Base-by-base conservation (phyloP, 805 yeast genomes). In the Teunomyces tritomae region DNA sequence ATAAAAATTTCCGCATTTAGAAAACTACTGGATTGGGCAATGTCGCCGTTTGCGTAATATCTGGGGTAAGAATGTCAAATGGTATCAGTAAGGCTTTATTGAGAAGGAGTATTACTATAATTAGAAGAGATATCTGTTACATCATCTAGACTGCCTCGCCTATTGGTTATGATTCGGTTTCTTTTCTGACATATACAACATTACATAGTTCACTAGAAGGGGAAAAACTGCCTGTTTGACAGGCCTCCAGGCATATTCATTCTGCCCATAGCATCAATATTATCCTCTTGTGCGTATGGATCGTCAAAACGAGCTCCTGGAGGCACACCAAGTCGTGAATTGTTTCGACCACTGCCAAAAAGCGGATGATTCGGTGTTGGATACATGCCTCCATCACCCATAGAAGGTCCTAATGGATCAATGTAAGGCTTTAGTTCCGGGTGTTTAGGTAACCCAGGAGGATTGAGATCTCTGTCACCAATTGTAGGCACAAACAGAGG, bases 261-360 rank as follows among this genome's bases (percentile, higher is more conserved):
- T 26, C 59, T 60, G 1, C 82, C 81, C 46, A 73, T 46, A 30
- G 67, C 59, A 36, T 73, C 76, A 48, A 76, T 48, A 53, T 74
- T 73, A 36, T 75, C 78, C 24, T 70, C 74, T 13, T 72, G 34
- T n/a, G 34, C 63, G 41, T 68, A 56, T 0, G 84, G 84, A 48
- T 78, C 82, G 54, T 79, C 83, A 52, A 61, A 78, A 29, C 84
- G 56, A 5, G 82, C 77, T 4, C 82, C 82, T 0, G 74, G 74
- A 3, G 76, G 74, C 36, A 64, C 66, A 2, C 74, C 72, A 29
- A 58, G 48, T 11, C 71, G 58, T 13, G 17, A 8, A 32, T 32
- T 13, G 17, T 32, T 32, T 32, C 34, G 11, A n/a, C 68, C 69
- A 53, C 34, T 32, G n/a, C 68, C 69, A 53, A 81, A 82, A 7